Evolutionary conservation across 352 stramenopile species (phyloP), one percentile per base, ranked within the genome.

Genomic region (Phytophthora podocarpi): DNA sequence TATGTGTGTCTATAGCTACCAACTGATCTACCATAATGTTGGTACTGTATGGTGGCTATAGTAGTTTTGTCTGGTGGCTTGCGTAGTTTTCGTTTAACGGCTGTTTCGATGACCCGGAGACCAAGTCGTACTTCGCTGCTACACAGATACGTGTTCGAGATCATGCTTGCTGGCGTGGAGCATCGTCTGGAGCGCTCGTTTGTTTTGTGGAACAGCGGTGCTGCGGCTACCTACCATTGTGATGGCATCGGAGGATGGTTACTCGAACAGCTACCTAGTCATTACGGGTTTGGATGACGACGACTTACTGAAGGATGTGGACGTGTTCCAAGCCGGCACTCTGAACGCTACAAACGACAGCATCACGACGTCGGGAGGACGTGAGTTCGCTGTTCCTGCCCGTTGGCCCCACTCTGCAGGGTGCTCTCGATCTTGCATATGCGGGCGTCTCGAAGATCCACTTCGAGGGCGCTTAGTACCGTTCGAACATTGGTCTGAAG

Each of bases 321-420:
- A 97, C n/a, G 96, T 99, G 10, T 99, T 99, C 82, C 97, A 99
- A 78, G 97, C 98, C 28, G 98, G 98, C 47, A 99, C 98, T n/a
- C 82, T 88, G 34, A 52, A 94, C 3, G 75, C 82, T 45, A 60
- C 71, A 6, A 51, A 80, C 23, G 73, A 75, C 26, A 80, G 71
- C 56, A 74, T 98, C 13, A 76, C 96, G 27, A 99, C 97, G 30
- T 97, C 86, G 4, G 98, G 98, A 32, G 98, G 98, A 12, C 87
- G 98, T 41, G 98, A 99, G 20, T 81, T 99, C 10, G 96, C 97
- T 16, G 97, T 99, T 12, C 99, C 96, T 21, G 97, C 94, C n/a
- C 39, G 78, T 96, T 31, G 95, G 91, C 21, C 60, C 78, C 26
- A 93, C 85, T 40, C 82, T 99, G 10, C 85, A 97, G 46, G 73